Conservation (phyloP, 495 filamentous ascomycete genomes). For the Parathielavia appendiculata region DNA sequence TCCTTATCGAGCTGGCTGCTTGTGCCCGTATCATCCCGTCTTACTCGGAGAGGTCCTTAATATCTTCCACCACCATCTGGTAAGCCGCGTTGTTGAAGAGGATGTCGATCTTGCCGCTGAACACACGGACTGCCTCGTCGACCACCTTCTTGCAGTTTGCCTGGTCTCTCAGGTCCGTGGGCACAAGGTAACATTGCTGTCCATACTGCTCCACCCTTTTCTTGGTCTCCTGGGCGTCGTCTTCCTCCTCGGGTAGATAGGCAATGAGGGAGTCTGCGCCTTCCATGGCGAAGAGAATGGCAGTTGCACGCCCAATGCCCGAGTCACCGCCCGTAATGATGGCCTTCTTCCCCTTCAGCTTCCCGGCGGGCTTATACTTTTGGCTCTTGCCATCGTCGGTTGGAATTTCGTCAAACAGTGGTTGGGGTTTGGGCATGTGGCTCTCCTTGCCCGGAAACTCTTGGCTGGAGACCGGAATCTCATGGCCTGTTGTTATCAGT, state of each 20-base stretch:
- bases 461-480: constrained; percentile 64
- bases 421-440: constrained; percentile 57
- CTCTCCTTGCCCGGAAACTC: constrained; percentile 62
- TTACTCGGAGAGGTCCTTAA: constrained; percentile 66
- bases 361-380: constrained; percentile 72
- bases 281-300: constrained; percentile 78
- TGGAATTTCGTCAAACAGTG: constrained; percentile 62
- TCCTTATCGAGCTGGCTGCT: neutral
- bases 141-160: constrained; percentile 68
- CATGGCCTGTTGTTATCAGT: constrained; percentile 50
- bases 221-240: constrained; percentile 72
- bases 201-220: constrained; percentile 60
- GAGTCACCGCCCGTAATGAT: constrained; percentile 81
- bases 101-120: constrained; percentile 64
- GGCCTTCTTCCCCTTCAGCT: constrained; percentile 67
- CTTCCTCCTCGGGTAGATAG: constrained; percentile 71
- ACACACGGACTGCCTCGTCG: constrained; percentile 55
- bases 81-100: constrained; percentile 77
- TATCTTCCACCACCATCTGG: constrained; percentile 70
- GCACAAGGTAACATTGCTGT: constrained; percentile 53
- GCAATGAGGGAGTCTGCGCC: constrained; percentile 70
- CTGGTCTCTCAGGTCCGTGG: constrained; percentile 56
- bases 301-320: constrained; percentile 74
- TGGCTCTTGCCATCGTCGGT: constrained; percentile 65
- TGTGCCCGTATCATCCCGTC: constrained; percentile 13